Evolutionary conservation across 192 early-diverging fungal genomes (phyloP).

Genomic region (Coemansia sp.): DNA sequence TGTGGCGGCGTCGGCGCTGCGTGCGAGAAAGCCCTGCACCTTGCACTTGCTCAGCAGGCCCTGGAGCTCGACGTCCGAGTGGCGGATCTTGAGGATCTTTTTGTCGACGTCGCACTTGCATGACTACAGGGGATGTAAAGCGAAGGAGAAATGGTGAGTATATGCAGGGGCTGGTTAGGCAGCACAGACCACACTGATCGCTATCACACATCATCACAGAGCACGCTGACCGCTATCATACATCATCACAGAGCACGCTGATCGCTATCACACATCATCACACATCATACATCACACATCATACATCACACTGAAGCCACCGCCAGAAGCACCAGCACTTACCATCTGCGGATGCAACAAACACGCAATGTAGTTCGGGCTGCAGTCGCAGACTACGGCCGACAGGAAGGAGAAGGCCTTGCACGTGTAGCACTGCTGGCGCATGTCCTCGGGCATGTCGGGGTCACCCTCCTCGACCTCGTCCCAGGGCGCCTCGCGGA

Average conservation of each 20-base stretch:
- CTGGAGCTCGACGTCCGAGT: slow-evolving; percentile 54
- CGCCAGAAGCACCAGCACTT: too few relatives aligned
- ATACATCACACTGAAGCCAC: too few relatives aligned
- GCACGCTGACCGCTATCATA: too few relatives aligned
- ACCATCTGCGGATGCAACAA: slow-evolving; percentile 60
- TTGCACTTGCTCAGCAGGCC: slow-evolving; percentile 30
- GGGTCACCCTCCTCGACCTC: slow-evolving; percentile 46
- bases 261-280: too few relatives aligned
- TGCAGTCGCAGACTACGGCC: slow-evolving; percentile 61
- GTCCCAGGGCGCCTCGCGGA: slow-evolving; percentile 33
- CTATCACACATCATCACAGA: too few relatives aligned
- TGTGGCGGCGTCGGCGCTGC: not conserved
- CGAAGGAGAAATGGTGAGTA: too few relatives aligned
- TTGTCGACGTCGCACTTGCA: slow-evolving; percentile 52
- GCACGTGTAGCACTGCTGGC: slow-evolving; percentile 70
- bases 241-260: too few relatives aligned
- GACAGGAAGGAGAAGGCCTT: slow-evolving; percentile 75
- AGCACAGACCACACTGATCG: too few relatives aligned
- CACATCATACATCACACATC: too few relatives aligned
- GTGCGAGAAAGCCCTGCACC: not conserved
- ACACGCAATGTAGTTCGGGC: slow-evolving; percentile 63
- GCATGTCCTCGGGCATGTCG: slow-evolving; percentile 58
- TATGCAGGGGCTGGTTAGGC: too few relatives aligned
- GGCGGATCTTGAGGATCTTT: slow-evolving; percentile 55
- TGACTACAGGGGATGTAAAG: slow-evolving; percentile 19